These are phyloP conservation scores for Larix kaempferi DNA, from an alignment of 75 land plant species.

Conservation along the genomic window DNA sequence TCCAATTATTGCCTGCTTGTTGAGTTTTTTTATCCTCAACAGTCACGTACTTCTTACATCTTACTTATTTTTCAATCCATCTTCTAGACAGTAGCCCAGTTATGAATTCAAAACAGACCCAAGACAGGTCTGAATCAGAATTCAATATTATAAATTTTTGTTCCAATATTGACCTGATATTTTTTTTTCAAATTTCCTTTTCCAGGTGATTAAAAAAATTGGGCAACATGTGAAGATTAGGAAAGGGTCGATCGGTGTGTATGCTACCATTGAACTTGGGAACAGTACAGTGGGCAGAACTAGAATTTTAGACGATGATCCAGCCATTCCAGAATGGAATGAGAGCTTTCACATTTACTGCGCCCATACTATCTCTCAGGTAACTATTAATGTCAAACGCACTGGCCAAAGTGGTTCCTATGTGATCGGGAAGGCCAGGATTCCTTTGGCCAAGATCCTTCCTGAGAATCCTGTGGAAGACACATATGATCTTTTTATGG, in stretches of 20 bases:
- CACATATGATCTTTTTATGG: constrained; percentile 27
- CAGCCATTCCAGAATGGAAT: constrained; percentile 42
- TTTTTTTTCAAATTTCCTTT: background rate
- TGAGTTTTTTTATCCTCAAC: no score
- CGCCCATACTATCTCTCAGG: constrained; percentile 29
- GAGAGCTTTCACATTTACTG: constrained; percentile 46
- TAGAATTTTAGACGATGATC: constrained; percentile 23
- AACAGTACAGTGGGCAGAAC: constrained; percentile 40
- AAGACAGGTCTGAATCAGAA: no score
- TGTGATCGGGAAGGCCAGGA: constrained; percentile 41
- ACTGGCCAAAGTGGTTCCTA: constrained; percentile 24
- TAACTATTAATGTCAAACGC: constrained; percentile 41
- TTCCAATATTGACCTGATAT: no score
- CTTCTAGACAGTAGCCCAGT: no score
- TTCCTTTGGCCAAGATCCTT: constrained; percentile 24
- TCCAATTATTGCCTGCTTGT: no score
- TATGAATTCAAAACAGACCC: no score
- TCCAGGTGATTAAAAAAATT: constrained; percentile 8
- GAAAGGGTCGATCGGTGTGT: constrained; percentile 27
- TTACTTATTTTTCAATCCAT: no score
- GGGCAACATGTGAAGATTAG: constrained; percentile 5
- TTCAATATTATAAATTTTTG: no score
- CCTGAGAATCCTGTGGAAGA: constrained; percentile 14
- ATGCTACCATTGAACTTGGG: constrained; percentile 59
- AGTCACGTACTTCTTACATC: no score